Conservation (phyloP, 2,329 filamentous ascomycete species). For the Penicillium capsulatum region DNA sequence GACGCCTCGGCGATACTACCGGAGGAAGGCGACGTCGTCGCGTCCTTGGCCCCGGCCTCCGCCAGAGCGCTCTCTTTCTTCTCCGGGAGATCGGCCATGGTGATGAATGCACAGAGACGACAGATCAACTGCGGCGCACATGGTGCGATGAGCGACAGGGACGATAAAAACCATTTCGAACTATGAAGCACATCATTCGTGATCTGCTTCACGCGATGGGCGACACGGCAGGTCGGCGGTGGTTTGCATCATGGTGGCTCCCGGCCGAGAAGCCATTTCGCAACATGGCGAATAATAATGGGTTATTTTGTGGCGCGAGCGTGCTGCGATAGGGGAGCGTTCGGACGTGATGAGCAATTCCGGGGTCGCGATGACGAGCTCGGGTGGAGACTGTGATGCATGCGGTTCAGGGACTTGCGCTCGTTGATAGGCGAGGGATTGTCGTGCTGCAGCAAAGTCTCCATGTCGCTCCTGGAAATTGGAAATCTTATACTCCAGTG, state of each 20-base stretch:
- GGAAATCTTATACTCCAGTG: too few relatives aligned
- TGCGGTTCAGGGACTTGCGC: not conserved
- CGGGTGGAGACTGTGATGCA: conserved; percentile 1
- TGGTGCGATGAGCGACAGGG: too few relatives aligned
- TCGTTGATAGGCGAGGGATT: too few relatives aligned
- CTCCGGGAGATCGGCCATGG: conserved; percentile 7
- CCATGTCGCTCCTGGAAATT: too few relatives aligned
- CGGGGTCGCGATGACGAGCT: conserved; percentile 9
- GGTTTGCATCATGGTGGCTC: conserved; percentile 1
- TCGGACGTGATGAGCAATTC: conserved; percentile 3
- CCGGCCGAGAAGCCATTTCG: conserved; percentile 9
- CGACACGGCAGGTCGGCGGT: not conserved
- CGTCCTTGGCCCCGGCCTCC: conserved; percentile 1
- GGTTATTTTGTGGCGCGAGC: conserved; percentile 5
- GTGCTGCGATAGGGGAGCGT: too few relatives aligned
- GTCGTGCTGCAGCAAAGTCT: too few relatives aligned
- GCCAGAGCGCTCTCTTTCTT: conserved; percentile 8
- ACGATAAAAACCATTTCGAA: too few relatives aligned
- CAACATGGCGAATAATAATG: not conserved
- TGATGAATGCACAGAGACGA: not conserved
- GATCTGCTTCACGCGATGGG: conserved; percentile 5
- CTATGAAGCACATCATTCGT: conserved; percentile 9
- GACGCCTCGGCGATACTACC: conserved; percentile 19
- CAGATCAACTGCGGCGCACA: too few relatives aligned
- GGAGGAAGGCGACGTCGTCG: conserved; percentile 6